Evolutionary conservation across 2,329 filamentous ascomycete genomes (phyloP), one percentile per base, ranked within the genome.

Genomic region (Sordariomycetes sp.): DNA sequence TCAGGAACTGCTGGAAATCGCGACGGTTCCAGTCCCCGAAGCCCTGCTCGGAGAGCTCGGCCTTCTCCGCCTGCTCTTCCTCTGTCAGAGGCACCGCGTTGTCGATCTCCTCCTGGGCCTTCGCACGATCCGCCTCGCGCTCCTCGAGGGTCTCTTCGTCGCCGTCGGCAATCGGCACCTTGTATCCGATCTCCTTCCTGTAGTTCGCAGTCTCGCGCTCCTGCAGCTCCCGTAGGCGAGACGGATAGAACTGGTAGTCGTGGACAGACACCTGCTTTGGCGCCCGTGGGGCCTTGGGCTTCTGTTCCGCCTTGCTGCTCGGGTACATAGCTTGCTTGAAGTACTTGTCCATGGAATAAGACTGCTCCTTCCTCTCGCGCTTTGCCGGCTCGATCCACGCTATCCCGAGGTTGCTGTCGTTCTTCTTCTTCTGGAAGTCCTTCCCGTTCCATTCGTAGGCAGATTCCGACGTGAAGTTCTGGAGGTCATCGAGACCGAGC

Each of bases 391-490:
- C 96, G 75, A 99, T 99, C 95, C 95, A 99, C 67, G 79, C 92
- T 63, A 97, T 82, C 50, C 40, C 54, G 20, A 22, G n/a, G 54
- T 90, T 90, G 62, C 97, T 90, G 55, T 96, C 90, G 71, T 95
- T 96, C 75, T 95, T 95, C 68, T 87, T 83, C 60, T 88, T 89
- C 57, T 91, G 89, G 70, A 99, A 99, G 66, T 93, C 93, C 73
- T 97, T 87, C 53, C 94, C 94, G 63, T 99, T 99, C 95, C 95
- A 99, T 69, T 97, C 94, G 67, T 99, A 99, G 0, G 95, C 92
- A 58, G 90, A 96, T 66, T 99, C 94, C 0, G 93, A 97, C 1
- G 88, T 94, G 72, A 99, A 99, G 68, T 97, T 97, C 69, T 99
- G 94, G 51, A 99, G 75, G 64, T 99, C 94, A 69, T 99, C 94